These are phyloP conservation scores for Olyra latifolia DNA, from an alignment of 176 grass and related monocot genomes.

Conservation along the genomic window DNA sequence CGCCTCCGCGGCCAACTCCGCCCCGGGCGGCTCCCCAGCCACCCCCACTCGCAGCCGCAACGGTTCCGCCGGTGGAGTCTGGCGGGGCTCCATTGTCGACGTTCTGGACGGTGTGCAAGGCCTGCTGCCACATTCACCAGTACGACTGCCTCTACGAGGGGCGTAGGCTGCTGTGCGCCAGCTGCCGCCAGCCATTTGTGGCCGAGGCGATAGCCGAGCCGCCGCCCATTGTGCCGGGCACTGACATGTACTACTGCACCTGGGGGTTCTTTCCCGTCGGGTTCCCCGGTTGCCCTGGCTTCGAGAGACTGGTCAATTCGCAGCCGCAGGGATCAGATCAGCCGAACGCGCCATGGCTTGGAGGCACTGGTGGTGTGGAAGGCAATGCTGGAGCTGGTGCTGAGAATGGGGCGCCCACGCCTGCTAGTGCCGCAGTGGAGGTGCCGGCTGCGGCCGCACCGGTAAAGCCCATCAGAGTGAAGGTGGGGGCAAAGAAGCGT, in stretches of 20 bases:
- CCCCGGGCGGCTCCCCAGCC: background rate
- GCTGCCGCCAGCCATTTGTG: constrained; percentile 63
- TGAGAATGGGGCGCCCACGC: constrained; percentile 28
- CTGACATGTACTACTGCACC: constrained; percentile 88
- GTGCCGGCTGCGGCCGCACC: background rate
- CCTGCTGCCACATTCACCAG: constrained; percentile 74
- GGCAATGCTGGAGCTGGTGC: background rate
- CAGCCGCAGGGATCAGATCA: constrained; percentile 17
- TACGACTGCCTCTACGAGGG: constrained; percentile 60
- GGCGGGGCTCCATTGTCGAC: constrained; percentile 1
- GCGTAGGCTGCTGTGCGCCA: constrained; percentile 56
- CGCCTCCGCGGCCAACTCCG: background rate
- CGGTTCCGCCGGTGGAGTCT: background rate
- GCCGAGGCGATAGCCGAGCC: constrained; percentile 54
- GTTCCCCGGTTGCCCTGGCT: constrained; percentile 70
- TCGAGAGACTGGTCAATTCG: constrained; percentile 41
- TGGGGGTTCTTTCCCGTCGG: constrained; percentile 95
- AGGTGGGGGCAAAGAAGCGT: constrained; percentile 53
- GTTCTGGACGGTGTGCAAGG: constrained; percentile 72
- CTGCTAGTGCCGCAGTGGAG: constrained; percentile 16
- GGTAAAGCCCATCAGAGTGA: constrained; percentile 32
- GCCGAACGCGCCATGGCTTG: constrained; percentile 26
- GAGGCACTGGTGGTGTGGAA: constrained; percentile 1
- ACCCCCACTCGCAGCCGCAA: background rate
- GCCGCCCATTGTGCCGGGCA: constrained; percentile 76